Conservation (phyloP, 345 rosid species). For the Limnanthes douglasii region DNA sequence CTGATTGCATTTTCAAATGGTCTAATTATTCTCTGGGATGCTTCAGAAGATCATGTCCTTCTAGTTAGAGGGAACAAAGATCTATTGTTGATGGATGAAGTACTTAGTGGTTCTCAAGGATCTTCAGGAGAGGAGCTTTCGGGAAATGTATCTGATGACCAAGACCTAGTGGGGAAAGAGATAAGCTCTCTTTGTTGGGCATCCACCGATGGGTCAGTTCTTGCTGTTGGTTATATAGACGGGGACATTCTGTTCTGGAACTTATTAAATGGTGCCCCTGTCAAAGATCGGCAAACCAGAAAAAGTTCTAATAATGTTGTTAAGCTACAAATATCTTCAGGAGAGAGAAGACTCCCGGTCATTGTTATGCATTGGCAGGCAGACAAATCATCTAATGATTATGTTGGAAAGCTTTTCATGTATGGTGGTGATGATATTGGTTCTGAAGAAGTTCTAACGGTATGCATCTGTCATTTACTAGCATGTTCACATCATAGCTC, state of each 20-base stretch:
- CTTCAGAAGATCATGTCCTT: constrained; percentile 40
- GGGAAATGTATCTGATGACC: constrained; percentile 13
- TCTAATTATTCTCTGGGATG: constrained; percentile 73
- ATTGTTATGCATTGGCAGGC: constrained; percentile 56
- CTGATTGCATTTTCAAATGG: constrained; percentile 71
- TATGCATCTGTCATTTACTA: constrained; percentile 15
- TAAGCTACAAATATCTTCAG: constrained; percentile 60
- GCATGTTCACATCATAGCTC: constrained; percentile 4
- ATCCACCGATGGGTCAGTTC: constrained; percentile 59
- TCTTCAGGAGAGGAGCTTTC: constrained; percentile 18
- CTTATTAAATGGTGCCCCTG: constrained; percentile 16
- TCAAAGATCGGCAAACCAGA: constrained; percentile 22
- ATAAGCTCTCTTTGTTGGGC: constrained; percentile 89
- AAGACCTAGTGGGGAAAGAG: constrained; percentile 47
- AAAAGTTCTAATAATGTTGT: constrained; percentile 32
- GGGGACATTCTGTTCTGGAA: constrained; percentile 85
- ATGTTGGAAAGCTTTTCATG: constrained; percentile 54
- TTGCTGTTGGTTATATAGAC: constrained; percentile 81
- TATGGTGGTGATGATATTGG: constrained; percentile 87
- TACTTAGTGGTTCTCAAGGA: constrained; percentile 19
- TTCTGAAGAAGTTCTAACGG: constrained; percentile 72
- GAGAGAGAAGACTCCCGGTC: constrained; percentile 64
- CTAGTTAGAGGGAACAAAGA: constrained; percentile 54
- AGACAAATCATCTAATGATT: constrained; percentile 24
- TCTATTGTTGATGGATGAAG: constrained; percentile 35